A percentile compares a stretch with the other conserved stretches of the same genome.
These are phyloP conservation scores for Sporothrix humicola DNA, from an alignment of 2,329 filamentous ascomycete genomes.

Conservation along the genomic window DNA sequence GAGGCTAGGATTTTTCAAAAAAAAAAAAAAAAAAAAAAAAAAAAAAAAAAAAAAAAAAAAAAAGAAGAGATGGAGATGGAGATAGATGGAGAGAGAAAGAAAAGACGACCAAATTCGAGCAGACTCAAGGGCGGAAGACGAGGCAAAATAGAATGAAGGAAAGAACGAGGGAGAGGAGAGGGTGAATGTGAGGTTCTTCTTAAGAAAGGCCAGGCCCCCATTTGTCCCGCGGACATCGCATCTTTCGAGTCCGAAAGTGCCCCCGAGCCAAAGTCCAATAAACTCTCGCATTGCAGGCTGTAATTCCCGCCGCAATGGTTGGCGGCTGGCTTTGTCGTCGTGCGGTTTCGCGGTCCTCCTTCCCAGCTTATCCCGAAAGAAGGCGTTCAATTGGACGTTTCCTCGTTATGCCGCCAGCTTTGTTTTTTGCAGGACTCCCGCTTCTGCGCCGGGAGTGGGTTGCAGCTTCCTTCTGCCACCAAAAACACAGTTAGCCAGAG, in stretches of 20 bases:
- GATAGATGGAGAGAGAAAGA: background rate
- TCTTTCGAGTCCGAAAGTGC: background rate
- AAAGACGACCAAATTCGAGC: background rate
- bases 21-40: no score
- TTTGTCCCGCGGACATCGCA: background rate
- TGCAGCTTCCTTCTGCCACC: background rate
- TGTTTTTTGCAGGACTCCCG: background rate
- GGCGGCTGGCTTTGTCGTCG: background rate
- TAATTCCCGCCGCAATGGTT: conserved; percentile 5
- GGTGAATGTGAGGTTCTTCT: background rate
- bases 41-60: background rate
- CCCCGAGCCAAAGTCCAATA: background rate
- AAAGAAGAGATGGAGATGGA: background rate
- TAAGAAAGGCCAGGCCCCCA: background rate
- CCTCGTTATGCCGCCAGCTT: background rate
- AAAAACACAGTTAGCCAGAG: background rate
- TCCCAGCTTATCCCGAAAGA: background rate
- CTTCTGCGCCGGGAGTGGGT: conserved; percentile 21
- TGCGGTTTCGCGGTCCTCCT: background rate
- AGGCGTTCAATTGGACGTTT: background rate
- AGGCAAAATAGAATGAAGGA: background rate
- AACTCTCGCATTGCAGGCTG: background rate
- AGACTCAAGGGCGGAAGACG: background rate
- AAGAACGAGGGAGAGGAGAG: background rate
- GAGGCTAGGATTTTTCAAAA: no score